Base-by-base conservation (phyloP, 129 eudicot species). In the Silybum marianum region DNA sequence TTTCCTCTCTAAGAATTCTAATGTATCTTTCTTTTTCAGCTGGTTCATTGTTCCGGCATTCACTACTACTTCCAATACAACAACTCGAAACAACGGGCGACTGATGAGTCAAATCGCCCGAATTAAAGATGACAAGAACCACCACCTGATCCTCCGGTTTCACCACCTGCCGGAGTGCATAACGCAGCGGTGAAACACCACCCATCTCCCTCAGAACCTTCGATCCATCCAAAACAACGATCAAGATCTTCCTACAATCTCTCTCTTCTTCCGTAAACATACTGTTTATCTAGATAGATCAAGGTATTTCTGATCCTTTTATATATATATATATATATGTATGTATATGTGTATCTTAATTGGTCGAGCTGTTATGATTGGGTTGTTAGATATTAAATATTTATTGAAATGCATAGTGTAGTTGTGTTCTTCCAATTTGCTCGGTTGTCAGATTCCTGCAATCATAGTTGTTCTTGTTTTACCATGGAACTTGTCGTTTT, bases 181-280 rank as follows among this genome's bases (percentile, higher is more conserved):
- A 83, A 22, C 79, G 76, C 9, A 88, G 75, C 1, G 91, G 89
- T 12, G 71, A 84, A 16, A 77, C 46, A 11, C 86, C 85, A 46
- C 69, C 68, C 9, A 51, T 82, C 11, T 65, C 88, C 9, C 23
- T 74, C 36, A 78, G 83, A 18, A 86, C 78, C 60, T 74, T 88
- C 24, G 30, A 14, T 60, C 89, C 91, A 7, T 88, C 88, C 23
- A 88, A 75, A 36, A 88, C 91, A 6, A 88, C 86, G 9, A 88
- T 79, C 40, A 82, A 69, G 39, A 68, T 80, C 48, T 79, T 71
- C 26, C 60, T 72, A 77, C 19, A 30, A 73, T 22, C 11, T 21
- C 4, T 54, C 36, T 51, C 58, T 70, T 79, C 60, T 18, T 21
- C 69, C 22, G 32, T 71, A 54, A 14, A 21, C 77, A 70, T 80